A percentile compares a stretch with the other conserved stretches of the same genome.
phyloP scores from a whole-genome alignment of 768 basidiomycete species.

The Suillus clintonianus region DNA sequence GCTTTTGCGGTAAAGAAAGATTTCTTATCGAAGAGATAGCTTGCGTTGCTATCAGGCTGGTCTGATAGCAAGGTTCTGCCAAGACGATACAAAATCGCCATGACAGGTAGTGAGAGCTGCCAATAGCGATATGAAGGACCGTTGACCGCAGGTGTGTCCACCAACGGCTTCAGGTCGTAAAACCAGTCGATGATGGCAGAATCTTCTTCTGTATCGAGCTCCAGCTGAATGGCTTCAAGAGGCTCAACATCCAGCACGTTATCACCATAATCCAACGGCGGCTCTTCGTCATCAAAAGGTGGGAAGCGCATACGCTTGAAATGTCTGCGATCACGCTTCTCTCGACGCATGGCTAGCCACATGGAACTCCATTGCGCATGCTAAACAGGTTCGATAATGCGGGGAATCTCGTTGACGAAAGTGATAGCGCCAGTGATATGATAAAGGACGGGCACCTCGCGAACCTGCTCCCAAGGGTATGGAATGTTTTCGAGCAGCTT shows the following conservation, averaged over 20 bases:
- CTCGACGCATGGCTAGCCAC: constrained; percentile 99
- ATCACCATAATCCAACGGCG: too few relatives aligned
- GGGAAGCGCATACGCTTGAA: too few relatives aligned
- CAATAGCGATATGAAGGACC: constrained; percentile 93
- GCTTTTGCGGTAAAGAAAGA: constrained; percentile 98
- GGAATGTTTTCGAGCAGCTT: too few relatives aligned
- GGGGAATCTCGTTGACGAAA: constrained; percentile 97
- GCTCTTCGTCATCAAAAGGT: too few relatives aligned
- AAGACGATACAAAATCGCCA: constrained; percentile 95
- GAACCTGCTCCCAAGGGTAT: too few relatives aligned
- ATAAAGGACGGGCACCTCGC: too few relatives aligned
- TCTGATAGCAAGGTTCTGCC: constrained; percentile 94
- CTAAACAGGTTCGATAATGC: constrained; percentile 95
- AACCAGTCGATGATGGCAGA: constrained; percentile 94
- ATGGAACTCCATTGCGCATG: constrained; percentile 99
- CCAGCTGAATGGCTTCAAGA: too few relatives aligned
- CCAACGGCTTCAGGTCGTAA: constrained; percentile 93
- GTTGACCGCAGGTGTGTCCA: constrained; percentile 89
- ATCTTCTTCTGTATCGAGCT: constrained; percentile 92
- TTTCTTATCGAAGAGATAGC: constrained; percentile 95
- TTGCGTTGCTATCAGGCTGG: constrained; percentile 86
- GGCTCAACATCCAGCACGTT: too few relatives aligned
- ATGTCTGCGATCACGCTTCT: too few relatives aligned
- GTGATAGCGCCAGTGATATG: constrained; percentile 99
- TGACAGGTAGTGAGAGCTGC: constrained; percentile 87